A percentile compares a stretch with the other conserved stretches of the same genome.
phyloP scores from a whole-genome alignment of 2,329 filamentous ascomycete genomes.

The Scytalidium sp. region DNA sequence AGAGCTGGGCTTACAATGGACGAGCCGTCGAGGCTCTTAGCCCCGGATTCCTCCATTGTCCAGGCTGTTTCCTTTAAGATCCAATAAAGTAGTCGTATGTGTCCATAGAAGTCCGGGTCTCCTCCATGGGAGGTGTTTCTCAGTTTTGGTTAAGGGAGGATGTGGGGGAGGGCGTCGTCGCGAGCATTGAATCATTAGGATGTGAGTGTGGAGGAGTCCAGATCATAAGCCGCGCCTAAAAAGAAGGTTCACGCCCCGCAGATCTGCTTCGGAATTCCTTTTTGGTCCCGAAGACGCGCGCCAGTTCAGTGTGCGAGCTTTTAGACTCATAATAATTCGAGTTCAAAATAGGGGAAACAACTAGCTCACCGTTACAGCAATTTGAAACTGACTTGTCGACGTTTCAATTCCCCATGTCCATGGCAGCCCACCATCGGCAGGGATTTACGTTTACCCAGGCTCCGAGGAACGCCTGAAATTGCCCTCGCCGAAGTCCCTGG shows the following conservation, averaged over 20 bases:
- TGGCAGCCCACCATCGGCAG: not conserved
- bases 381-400: not conserved
- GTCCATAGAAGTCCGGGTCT: not conserved
- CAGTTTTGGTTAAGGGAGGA: not conserved
- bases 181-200: not conserved
- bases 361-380: not conserved
- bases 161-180: not conserved
- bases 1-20: conserved; percentile 59
- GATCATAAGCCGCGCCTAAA: not conserved
- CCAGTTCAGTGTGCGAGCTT: not conserved
- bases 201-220: not conserved
- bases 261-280: not conserved
- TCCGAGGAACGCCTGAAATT: not conserved
- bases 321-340: not conserved
- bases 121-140: not conserved
- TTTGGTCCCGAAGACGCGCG: not conserved
- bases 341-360: not conserved
- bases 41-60: conserved; percentile 41
- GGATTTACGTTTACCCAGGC: conserved; percentile 1
- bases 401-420: not conserved
- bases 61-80: not conserved
- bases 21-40: conserved; percentile 69
- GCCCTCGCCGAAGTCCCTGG: not conserved
- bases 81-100: not conserved
- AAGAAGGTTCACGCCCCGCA: not conserved